Evolutionary conservation across 2,329 filamentous ascomycete species (phyloP).

Genomic region (Beauveria sp.): DNA sequence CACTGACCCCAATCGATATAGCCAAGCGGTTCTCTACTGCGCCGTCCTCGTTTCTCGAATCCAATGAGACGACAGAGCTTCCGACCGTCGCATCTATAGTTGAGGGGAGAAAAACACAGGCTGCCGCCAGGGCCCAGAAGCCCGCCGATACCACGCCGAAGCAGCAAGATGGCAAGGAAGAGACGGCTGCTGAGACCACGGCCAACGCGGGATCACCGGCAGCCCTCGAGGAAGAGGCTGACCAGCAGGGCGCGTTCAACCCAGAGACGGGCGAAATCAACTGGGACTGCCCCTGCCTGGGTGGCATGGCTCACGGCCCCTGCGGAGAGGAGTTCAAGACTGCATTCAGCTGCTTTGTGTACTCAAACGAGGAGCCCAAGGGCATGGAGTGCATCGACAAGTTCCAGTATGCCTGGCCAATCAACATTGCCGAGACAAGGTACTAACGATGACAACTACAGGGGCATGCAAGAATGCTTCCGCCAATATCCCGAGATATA

Average conservation of each 20-base stretch:
- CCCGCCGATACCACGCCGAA: slow-evolving; percentile 22
- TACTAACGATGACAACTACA: slow-evolving; percentile 33
- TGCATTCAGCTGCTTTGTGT: slow-evolving; percentile 98
- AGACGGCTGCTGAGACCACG: slow-evolving; percentile 15
- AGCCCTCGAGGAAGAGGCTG: slow-evolving; percentile 70
- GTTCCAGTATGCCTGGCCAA: slow-evolving; percentile 66
- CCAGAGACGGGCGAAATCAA: slow-evolving; percentile 99
- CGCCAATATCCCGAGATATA: slow-evolving; percentile 87
- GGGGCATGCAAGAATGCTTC: slow-evolving; percentile 97
- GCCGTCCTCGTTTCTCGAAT: slow-evolving; percentile 47
- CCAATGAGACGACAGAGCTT: slow-evolving; percentile 32
- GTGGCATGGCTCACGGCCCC: slow-evolving; percentile 93
- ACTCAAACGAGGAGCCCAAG: slow-evolving; percentile 88
- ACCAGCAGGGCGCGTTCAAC: slow-evolving; percentile 88
- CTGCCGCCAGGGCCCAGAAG: slow-evolving; percentile 18
- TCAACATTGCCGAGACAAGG: not conserved
- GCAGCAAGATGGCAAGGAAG: slow-evolving; percentile 17
- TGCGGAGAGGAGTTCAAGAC: slow-evolving; percentile 93
- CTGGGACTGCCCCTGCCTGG: slow-evolving; percentile 97
- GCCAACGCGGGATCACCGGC: slow-evolving; percentile 32
- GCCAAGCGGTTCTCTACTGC: slow-evolving; percentile 26
- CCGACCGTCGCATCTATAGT: slow-evolving; percentile 61
- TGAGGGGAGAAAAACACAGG: slow-evolving; percentile 42
- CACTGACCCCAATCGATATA: slow-evolving; percentile 9
- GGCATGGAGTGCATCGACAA: slow-evolving; percentile 96